phyloP scores from a whole-genome alignment of 371 early-diverging fungal genomes.

The Rhizopus delemar region DNA sequence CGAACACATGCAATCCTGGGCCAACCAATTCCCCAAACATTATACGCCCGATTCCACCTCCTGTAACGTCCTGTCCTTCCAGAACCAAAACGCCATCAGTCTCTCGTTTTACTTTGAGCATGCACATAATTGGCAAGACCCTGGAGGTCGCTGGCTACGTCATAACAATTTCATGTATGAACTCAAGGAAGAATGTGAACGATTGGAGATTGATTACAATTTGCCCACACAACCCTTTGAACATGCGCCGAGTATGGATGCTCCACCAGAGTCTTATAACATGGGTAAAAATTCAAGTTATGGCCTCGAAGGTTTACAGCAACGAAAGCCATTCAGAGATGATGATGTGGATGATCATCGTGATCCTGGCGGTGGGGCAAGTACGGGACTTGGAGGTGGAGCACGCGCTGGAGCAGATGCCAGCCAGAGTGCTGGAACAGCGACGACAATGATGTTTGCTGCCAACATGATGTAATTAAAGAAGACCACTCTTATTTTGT shows the following conservation, averaged over 20 bases:
- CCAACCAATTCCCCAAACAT: conserved; percentile 34
- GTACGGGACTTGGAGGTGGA: background rate
- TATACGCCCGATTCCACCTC: conserved; percentile 33
- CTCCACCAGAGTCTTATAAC: conserved; percentile 34
- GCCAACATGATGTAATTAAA: conserved; percentile 15
- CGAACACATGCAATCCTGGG: conserved; percentile 61
- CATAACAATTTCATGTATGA: conserved; percentile 69
- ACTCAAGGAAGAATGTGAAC: conserved; percentile 61
- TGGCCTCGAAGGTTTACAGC: conserved; percentile 37
- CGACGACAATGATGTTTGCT: conserved; percentile 39
- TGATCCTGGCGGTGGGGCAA: conserved; percentile 7
- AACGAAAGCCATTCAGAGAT: conserved; percentile 27
- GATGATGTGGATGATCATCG: conserved; percentile 16
- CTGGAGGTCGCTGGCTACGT: conserved; percentile 63
- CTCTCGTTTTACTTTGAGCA: conserved; percentile 59
- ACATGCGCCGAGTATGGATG: conserved; percentile 18
- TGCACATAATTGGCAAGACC: conserved; percentile 77
- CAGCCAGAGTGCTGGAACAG: conserved; percentile 35
- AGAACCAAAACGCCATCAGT: conserved; percentile 42
- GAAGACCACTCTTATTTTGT: background rate
- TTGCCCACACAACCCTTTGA: conserved; percentile 42
- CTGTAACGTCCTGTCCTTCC: conserved; percentile 34
- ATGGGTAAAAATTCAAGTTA: conserved; percentile 31
- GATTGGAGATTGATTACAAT: conserved; percentile 58
- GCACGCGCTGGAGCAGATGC: conserved; percentile 6